These are phyloP conservation scores for Solanum clarkiae DNA, from an alignment of 257 asterid species.

Conservation along the genomic window DNA sequence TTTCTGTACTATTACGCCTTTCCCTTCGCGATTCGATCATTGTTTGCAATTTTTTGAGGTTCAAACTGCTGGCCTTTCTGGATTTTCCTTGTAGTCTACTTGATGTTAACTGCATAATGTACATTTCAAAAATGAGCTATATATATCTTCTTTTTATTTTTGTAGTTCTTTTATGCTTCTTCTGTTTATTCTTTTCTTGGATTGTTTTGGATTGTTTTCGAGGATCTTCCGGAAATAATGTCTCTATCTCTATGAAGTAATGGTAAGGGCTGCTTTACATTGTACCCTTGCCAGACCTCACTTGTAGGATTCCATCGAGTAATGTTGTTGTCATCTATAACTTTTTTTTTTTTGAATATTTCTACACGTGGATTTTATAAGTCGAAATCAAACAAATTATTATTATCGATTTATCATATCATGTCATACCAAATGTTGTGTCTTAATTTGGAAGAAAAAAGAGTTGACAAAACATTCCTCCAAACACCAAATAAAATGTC, in stretches of 20 bases:
- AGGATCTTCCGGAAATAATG: not conserved
- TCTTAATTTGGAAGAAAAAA: no score
- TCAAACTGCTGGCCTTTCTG: not conserved
- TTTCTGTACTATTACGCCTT: not conserved
- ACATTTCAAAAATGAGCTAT: not conserved
- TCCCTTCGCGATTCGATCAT: not conserved
- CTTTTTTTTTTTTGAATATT: no score
- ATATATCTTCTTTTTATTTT: not conserved
- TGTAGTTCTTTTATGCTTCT: not conserved
- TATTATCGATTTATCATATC: no score
- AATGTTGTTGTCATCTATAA: no score
- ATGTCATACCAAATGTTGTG: no score
- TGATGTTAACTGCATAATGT: not conserved
- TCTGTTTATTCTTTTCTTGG: not conserved
- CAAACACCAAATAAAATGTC: no score
- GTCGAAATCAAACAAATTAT: no score
- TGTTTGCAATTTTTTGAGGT: not conserved
- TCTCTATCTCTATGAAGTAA: not conserved
- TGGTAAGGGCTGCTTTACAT: not conserved
- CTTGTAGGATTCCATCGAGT: no score
- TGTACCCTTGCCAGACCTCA: no score
- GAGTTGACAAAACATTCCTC: no score
- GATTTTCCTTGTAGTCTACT: not conserved
- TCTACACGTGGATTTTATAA: no score
- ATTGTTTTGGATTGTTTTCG: not conserved